Conservation (phyloP, 345 rosid species). For the Atalantia buxifolia region DNA sequence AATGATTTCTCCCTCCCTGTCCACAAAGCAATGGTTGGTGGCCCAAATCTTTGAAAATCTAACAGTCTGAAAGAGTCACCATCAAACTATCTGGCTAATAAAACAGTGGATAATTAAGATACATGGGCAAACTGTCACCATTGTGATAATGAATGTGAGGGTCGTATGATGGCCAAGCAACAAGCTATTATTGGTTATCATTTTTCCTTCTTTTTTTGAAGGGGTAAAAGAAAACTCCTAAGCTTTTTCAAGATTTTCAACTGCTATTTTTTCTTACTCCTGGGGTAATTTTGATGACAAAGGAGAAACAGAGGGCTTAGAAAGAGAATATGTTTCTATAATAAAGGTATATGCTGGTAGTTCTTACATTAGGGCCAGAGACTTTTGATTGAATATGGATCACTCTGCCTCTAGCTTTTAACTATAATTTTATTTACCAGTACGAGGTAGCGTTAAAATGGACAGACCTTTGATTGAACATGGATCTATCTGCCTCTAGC, state of each 20-base stretch:
- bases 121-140: conserved; percentile 19
- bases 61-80: background rate
- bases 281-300: background rate
- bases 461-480: no score
- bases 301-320: background rate
- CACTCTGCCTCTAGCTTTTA: no score
- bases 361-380: no score
- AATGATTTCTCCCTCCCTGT: background rate
- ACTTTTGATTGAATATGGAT: no score
- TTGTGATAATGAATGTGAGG: conserved; percentile 4
- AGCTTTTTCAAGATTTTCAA: background rate
- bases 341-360: no score
- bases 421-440: no score
- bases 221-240: no score
- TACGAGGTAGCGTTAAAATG: no score
- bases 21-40: background rate
- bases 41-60: conserved; percentile 4
- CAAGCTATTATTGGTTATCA: background rate
- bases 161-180: conserved; percentile 1
- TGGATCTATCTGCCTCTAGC: no score
- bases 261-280: background rate
- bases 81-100: conserved; percentile 5
- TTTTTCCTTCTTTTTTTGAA: background rate
- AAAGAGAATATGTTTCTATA: no score
- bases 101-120: background rate